Percentiles rank a stretch among this genome's conserved stretches.
These are phyloP conservation scores for Laguncularia racemosa DNA, from an alignment of 345 rosid genomes.

Conservation along the genomic window DNA sequence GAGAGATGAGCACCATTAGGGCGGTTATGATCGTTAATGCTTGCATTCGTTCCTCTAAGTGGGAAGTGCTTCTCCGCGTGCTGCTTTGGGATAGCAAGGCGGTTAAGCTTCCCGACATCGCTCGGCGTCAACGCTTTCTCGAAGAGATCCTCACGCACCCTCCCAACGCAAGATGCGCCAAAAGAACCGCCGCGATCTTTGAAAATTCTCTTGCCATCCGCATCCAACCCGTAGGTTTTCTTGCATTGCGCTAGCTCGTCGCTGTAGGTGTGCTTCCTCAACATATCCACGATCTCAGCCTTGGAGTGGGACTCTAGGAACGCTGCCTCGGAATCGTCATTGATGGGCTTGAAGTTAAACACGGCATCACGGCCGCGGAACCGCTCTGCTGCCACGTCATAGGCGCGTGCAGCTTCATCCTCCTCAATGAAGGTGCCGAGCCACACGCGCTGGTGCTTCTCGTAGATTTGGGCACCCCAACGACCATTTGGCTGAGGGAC, in stretches of 20 bases:
- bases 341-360: slow-evolving; percentile 31
- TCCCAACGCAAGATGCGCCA: slow-evolving; percentile 8
- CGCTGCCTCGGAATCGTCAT: slow-evolving; percentile 20
- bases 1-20: no score
- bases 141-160: slow-evolving; percentile 42
- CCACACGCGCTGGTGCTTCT: slow-evolving; percentile 58
- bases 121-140: slow-evolving; percentile 53
- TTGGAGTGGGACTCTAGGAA: slow-evolving; percentile 41
- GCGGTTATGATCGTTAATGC: not conserved
- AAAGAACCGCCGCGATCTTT: not conserved
- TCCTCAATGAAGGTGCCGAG: slow-evolving; percentile 48
- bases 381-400: slow-evolving; percentile 41
- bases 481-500: slow-evolving; percentile 51
- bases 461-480: slow-evolving; percentile 60
- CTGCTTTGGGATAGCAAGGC: no score
- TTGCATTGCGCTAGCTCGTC: slow-evolving; percentile 45
- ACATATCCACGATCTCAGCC: slow-evolving; percentile 56
- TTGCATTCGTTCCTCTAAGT: slow-evolving; percentile 6
- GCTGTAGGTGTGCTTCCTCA: slow-evolving; percentile 43
- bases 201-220: not conserved
- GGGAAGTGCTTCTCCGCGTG: slow-evolving; percentile 54
- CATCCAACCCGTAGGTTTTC: slow-evolving; percentile 9
- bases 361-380: slow-evolving; percentile 51
- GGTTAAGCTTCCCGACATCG: slow-evolving; percentile 54
- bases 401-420: slow-evolving; percentile 48